Evolutionary conservation across 306 rosid genomes (phyloP).

Genomic region (Senna siamea): DNA sequence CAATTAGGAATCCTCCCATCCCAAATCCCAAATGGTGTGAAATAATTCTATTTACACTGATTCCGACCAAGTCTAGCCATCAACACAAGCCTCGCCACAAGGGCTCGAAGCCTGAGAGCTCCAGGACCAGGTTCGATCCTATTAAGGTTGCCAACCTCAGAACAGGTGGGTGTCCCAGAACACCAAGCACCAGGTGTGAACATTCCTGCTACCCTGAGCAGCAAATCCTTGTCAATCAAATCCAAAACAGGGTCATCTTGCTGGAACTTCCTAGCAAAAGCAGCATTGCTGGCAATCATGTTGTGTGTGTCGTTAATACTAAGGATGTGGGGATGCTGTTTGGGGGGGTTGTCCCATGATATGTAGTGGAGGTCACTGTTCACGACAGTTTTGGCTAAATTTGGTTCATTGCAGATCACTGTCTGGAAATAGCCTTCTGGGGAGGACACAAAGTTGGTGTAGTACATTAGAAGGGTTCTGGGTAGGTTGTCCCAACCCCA

Average conservation of each 20-base stretch:
- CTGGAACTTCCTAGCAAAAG: slow-evolving; percentile 80
- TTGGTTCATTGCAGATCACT: slow-evolving; percentile 81
- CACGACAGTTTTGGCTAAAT: slow-evolving; percentile 65
- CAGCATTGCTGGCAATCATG: slow-evolving; percentile 78
- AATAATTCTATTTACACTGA: slow-evolving; percentile 65
- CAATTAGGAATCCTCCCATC: no score
- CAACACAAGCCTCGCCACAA: slow-evolving; percentile 43
- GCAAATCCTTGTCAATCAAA: slow-evolving; percentile 61
- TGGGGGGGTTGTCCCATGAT: slow-evolving; percentile 88
- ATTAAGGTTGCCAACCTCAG: slow-evolving; percentile 67
- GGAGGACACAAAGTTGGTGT: slow-evolving; percentile 85
- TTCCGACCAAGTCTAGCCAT: slow-evolving; percentile 54
- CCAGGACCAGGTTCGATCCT: slow-evolving; percentile 81
- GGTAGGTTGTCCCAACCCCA: slow-evolving; percentile 99
- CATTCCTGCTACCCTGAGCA: slow-evolving; percentile 50
- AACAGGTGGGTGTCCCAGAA: slow-evolving; percentile 69
- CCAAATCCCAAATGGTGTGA: no score
- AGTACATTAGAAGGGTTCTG: slow-evolving; percentile 92
- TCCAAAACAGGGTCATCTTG: slow-evolving; percentile 65
- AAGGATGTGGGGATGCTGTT: slow-evolving; percentile 88
- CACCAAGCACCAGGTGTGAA: slow-evolving; percentile 96
- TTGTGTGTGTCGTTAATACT: slow-evolving; percentile 64
- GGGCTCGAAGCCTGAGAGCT: slow-evolving; percentile 61
- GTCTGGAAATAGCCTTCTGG: slow-evolving; percentile 99
- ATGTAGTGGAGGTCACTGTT: slow-evolving; percentile 86